Evolutionary conservation across 164 flowering plant genomes (phyloP), one percentile per base, ranked within the genome.

Genomic region (Macadamia integrifolia): DNA sequence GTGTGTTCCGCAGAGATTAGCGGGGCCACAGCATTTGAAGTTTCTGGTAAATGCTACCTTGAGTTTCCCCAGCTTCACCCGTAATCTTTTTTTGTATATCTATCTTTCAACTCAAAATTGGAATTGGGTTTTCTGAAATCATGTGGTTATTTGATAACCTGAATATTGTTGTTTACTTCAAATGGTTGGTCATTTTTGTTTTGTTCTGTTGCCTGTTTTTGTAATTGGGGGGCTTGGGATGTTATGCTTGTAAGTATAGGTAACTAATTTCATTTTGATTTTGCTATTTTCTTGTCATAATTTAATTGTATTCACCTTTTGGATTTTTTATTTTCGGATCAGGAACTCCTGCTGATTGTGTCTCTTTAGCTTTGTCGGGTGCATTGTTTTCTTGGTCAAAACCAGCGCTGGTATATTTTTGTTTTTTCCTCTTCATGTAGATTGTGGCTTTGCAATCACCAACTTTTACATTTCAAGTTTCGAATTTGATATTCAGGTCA

Each of bases 331-430:
- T 74, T 72, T 13, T 13, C 53, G 56, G 10, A 52, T 65, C 79
- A 95, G 98, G 99, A 57, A 92, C 99, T 69, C 96, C 97, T 6
- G 99, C 74, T 52, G 98, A 95, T 81, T 95, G 98, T 76, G 91
- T 92, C 58, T 92, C 98, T 18, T 76, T 95, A 75, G 95, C 98
- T 72, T 79, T 92, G 69, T 95, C 97, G 6, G 99, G 97, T 69
- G 93, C 94, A 32, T 77, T 95, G 63, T 92, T 92, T 79, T 82
- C 98, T 14, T 92, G 98, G 96, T 77, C 97, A 64, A 95, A 85
- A 80, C 98, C 99, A 72, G 58, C 83, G 15, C 74, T 95, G 99
- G 99, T 95, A 84, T 77, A 79, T 35, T 46, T 61, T 64, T 64
- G 50, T 43, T 9, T 72, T 12, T 44, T 55, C 28, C 17, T 53